Evolutionary conservation across 2,329 filamentous ascomycete species (phyloP).

Genomic region (Alternaria triticimaculans): DNA sequence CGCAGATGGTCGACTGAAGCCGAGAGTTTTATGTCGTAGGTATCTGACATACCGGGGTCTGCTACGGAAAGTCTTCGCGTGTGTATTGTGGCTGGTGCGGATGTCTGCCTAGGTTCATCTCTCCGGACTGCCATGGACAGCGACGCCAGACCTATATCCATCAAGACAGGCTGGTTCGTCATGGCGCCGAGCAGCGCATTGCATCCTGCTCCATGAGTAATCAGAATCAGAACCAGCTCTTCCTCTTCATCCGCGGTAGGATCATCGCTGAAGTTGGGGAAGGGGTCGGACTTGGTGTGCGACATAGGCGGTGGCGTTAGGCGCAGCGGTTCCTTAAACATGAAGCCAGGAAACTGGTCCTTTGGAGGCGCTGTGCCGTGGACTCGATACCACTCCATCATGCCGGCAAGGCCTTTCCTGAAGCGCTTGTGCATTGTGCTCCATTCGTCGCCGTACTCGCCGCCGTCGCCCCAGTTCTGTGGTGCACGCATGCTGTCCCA

Average conservation of each 20-base stretch:
- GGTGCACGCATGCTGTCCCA: conserved; percentile 90
- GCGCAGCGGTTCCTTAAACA: conserved; percentile 31
- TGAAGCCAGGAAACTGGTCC: conserved; percentile 42
- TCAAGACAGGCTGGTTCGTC: conserved; percentile 86
- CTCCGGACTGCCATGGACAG: conserved; percentile 76
- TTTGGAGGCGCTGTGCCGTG: conserved; percentile 50
- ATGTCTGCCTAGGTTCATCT: conserved; percentile 35
- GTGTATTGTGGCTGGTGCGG: conserved; percentile 24
- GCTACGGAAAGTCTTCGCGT: conserved; percentile 51
- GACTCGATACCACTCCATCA: conserved; percentile 82
- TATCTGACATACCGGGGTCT: conserved; percentile 57
- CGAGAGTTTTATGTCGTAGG: conserved; percentile 77
- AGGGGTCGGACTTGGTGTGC: conserved; percentile 31
- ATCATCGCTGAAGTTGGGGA: conserved; percentile 43
- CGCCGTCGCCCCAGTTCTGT: conserved; percentile 85
- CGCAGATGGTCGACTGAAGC: conserved; percentile 77
- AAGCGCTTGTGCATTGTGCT: conserved; percentile 93
- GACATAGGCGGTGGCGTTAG: conserved; percentile 20
- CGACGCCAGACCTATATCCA: conserved; percentile 89
- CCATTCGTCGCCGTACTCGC: conserved; percentile 92
- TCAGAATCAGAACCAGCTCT: conserved; percentile 79
- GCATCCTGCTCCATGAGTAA: conserved; percentile 94
- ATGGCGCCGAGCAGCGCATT: conserved; percentile 94
- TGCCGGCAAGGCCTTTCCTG: conserved; percentile 74
- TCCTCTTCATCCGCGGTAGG: conserved; percentile 61